Evolutionary conservation across 805 yeast genomes (phyloP).

Genomic region (Candida saitoana): DNA sequence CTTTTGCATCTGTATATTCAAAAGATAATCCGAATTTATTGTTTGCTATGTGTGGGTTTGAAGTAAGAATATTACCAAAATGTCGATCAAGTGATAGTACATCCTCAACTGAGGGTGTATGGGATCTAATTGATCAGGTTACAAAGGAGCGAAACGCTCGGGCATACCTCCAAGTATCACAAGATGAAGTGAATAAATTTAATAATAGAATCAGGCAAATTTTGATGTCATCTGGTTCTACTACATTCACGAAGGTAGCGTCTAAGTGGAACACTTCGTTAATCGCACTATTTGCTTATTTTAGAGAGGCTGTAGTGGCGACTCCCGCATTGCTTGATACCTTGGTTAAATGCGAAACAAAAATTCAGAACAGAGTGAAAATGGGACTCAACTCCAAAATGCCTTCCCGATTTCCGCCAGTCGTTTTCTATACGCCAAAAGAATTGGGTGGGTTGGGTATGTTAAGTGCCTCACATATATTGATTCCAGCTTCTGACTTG

Average conservation of each 20-base stretch:
- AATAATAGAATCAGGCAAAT: conserved; percentile 83
- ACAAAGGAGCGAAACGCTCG: conserved; percentile 85
- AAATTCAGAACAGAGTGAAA: conserved; percentile 89
- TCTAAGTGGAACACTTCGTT: conserved; percentile 95
- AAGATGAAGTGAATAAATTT: conserved; percentile 74
- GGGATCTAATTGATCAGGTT: conserved; percentile 73
- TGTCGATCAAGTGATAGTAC: conserved; percentile 50
- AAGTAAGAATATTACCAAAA: conserved; percentile 82
- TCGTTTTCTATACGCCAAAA: conserved; percentile 95
- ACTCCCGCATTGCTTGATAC: conserved; percentile 75
- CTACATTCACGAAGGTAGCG: conserved; percentile 91
- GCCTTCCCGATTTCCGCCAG: conserved; percentile 99
- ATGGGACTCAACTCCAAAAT: conserved; percentile 94
- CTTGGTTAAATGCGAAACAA: conserved; percentile 86
- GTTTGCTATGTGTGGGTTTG: conserved; percentile 93
- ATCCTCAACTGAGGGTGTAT: conserved; percentile 74
- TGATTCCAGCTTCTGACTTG: conserved; percentile 90
- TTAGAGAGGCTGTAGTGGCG: conserved; percentile 85
- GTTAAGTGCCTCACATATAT: conserved; percentile 93
- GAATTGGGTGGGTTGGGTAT: conserved; percentile 97
- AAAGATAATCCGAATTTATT: conserved; percentile 84
- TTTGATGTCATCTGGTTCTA: conserved; percentile 91
- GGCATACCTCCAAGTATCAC: conserved; percentile 80
- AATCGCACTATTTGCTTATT: conserved; percentile 81
- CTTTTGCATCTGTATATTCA: conserved; percentile 85